These are phyloP conservation scores for Fusarium nelsonii DNA, from an alignment of 2,329 filamentous ascomycete genomes.

Conservation along the genomic window DNA sequence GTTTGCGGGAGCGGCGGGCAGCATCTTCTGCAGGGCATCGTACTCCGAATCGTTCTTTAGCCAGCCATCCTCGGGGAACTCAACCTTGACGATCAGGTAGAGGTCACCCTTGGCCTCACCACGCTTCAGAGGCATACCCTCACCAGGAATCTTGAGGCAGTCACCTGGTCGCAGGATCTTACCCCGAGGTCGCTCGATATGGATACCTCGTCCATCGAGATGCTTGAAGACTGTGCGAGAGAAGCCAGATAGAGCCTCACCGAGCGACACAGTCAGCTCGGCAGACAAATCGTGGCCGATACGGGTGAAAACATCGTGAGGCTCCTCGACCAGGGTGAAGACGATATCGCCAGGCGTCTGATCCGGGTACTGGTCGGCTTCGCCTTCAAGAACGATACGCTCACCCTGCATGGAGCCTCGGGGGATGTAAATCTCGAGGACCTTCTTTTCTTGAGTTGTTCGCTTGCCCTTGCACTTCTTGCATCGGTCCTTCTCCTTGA, in stretches of 20 bases:
- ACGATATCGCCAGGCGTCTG: conserved; percentile 93
- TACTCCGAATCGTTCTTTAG: conserved; percentile 77
- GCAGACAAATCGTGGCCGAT: conserved; percentile 87
- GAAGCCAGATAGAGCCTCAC: conserved; percentile 89
- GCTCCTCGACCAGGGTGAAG: conserved; percentile 85
- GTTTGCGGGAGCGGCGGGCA: conserved; percentile 73
- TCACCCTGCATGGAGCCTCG: conserved; percentile 89
- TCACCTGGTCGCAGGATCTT: conserved; percentile 87
- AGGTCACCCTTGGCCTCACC: conserved; percentile 87
- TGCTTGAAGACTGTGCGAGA: conserved; percentile 91
- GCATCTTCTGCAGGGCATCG: conserved; percentile 77
- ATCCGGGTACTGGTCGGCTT: conserved; percentile 92
- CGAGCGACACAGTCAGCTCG: conserved; percentile 82
- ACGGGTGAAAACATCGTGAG: conserved; percentile 84
- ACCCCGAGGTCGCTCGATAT: conserved; percentile 82
- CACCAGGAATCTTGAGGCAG: conserved; percentile 84
- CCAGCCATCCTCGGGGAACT: conserved; percentile 92
- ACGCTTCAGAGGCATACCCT: conserved; percentile 95
- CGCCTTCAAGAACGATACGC: conserved; percentile 88
- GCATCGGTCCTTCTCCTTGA: conserved; percentile 96
- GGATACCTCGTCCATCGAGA: conserved; percentile 91
- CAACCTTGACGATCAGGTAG: conserved; percentile 85
- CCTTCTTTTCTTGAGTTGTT: conserved; percentile 89
- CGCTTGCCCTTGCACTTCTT: conserved; percentile 98
- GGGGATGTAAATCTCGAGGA: conserved; percentile 95